Base-by-base conservation (phyloP, 345 rosid species). In the Gossypium arboreum region DNA sequence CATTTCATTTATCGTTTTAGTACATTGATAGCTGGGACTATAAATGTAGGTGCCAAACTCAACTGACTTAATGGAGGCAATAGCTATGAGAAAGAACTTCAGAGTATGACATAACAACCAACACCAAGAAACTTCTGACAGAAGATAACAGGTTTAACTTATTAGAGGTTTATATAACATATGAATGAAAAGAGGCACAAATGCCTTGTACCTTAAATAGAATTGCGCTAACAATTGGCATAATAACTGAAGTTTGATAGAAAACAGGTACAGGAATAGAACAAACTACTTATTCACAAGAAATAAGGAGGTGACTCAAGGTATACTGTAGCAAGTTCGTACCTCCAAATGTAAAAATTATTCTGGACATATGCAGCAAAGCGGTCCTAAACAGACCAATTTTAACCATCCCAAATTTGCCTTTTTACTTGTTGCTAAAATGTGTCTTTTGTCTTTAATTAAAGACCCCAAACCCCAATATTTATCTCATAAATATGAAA, bases 101-200 rank as follows among this genome's bases (percentile, higher is more conserved):
- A 65, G 29, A 44, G 11, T 39, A 65, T 2, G 52, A 18, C 29
- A 44, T 18, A 20, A 44, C 7, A 6, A 12, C 45, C 22, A 65
- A 65, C 2, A 12, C 27, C 4, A 43, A 43, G 27, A 65, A 34
- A 65, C 27, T 11, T 65, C 69, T 65, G 17, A 2, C 3, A 12
- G 67, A 62, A 62, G 47, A 62, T 12, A 39, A 17, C 68, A 39
- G 61, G 61, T 62, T 62, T 34, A 29, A 57, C 61, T 34, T 62
- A 34, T 34, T n/a, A 62, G 20, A 62, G 9, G 12, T 61, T 15
- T 29, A 7, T 27, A 61, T 16, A 34, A 29, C 12, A 16, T 61
- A 61, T 34, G 47, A 34, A n/a, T 62, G 66, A 34, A 62, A 17
- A 16, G 9, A 62, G 45, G 18, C 22, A 62, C 13, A 16, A 15